Evolutionary conservation across 345 rosid genomes (phyloP).

Genomic region (Erodium maritimum): DNA sequence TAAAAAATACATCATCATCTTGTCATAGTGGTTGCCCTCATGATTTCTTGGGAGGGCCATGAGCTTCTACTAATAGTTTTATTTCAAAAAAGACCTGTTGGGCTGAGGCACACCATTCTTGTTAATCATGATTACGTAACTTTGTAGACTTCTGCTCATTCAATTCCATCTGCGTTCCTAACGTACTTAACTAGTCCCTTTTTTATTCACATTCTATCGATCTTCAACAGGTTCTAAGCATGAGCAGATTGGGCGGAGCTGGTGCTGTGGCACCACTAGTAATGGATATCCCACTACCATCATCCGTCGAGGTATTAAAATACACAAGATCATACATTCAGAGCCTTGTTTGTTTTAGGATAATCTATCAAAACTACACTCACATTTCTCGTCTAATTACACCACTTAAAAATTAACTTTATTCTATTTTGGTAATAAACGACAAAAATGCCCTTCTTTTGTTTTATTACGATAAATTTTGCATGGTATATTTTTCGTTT

Average conservation of each 20-base stretch:
- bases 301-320: constrained; percentile 74
- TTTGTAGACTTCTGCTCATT: neutral
- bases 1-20: neutral
- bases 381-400: too few species aligned
- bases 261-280: constrained; percentile 99
- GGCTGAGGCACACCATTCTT: neutral
- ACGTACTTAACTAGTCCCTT: neutral
- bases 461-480: too few species aligned
- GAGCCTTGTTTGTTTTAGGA: too few species aligned
- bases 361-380: too few species aligned
- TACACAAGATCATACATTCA: neutral
- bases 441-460: too few species aligned
- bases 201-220: neutral
- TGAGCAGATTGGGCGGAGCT: constrained; percentile 97
- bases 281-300: constrained; percentile 81
- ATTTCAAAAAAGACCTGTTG: neutral
- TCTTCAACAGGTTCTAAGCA: constrained; percentile 76
- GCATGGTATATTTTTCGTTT: too few species aligned
- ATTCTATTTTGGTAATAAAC: too few species aligned
- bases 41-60: too few species aligned
- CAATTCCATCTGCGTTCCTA: too few species aligned
- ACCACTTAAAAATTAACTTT: too few species aligned
- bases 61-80: neutral
- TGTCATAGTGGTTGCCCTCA: too few species aligned
- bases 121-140: too few species aligned